phyloP scores from a whole-genome alignment of 768 basidiomycete genomes.

The Clathrus columnatus region DNA sequence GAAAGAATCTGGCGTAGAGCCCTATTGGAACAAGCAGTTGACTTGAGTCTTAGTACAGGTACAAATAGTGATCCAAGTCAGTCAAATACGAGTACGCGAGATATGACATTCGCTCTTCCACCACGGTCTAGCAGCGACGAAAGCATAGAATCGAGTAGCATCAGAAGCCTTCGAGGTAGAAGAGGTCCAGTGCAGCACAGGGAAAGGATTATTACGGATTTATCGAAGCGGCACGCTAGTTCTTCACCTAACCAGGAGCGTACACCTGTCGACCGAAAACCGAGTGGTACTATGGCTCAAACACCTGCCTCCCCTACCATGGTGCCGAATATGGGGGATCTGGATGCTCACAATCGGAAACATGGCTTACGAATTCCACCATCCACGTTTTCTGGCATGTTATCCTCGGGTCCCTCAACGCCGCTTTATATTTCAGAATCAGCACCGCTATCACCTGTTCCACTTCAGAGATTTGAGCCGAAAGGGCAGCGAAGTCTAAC shows the following conservation, averaged over 20 bases:
- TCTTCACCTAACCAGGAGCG: constrained; percentile 9
- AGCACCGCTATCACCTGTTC: not conserved
- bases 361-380: constrained; percentile 2
- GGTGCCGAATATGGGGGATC: constrained; percentile 3
- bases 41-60: constrained; percentile 26
- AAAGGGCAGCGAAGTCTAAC: not conserved
- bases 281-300: too few relatives aligned
- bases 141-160: not conserved
- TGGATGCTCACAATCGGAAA: constrained; percentile 2
- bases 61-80: not conserved
- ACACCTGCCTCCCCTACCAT: not conserved
- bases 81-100: not conserved
- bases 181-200: constrained; percentile 6
- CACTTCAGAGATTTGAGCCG: not conserved
- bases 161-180: not conserved
- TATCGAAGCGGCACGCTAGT: constrained; percentile 4
- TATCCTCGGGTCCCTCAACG: not conserved
- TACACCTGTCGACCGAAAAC: not conserved
- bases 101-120: not conserved
- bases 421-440: not conserved
- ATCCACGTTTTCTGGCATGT: not conserved
- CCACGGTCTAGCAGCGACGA: not conserved
- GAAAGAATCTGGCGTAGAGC: constrained; percentile 72
- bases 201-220: not conserved
- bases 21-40: constrained; percentile 68